phyloP scores from a whole-genome alignment of 257 asterid species.

The Solanum megistacrolobum region DNA sequence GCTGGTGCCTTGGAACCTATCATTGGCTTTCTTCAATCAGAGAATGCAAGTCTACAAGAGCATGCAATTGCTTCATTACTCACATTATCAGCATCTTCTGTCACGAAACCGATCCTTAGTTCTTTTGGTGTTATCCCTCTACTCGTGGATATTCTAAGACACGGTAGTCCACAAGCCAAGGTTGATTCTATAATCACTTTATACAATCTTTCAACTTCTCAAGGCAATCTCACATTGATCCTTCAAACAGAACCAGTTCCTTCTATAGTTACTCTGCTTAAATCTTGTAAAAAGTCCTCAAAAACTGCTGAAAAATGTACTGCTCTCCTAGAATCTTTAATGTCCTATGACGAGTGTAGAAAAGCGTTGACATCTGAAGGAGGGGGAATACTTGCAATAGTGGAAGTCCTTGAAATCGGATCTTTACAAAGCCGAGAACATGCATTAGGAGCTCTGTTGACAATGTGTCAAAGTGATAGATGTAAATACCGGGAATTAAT shows the following conservation, averaged over 20 bases:
- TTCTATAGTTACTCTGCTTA: constrained; percentile 44
- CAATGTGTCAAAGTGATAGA: constrained; percentile 67
- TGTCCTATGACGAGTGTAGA: constrained; percentile 66
- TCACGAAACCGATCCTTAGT: constrained; percentile 64
- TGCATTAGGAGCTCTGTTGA: constrained; percentile 71
- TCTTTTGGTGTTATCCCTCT: constrained; percentile 81
- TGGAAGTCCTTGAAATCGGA: constrained; percentile 77
- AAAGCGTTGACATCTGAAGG: constrained; percentile 50
- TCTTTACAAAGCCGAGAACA: constrained; percentile 71
- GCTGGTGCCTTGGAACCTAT: constrained; percentile 83
- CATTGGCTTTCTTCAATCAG: constrained; percentile 54
- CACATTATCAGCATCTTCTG: constrained; percentile 79
- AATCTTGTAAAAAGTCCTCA: constrained; percentile 56
- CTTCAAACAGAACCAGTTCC: constrained; percentile 58
- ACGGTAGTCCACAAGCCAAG: constrained; percentile 57
- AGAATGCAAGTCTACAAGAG: constrained; percentile 43
- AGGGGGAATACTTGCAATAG: constrained; percentile 84
- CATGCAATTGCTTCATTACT: constrained; percentile 82
- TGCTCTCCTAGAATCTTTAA: constrained; percentile 57
- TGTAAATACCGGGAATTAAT: constrained; percentile 66
- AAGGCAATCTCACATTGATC: constrained; percentile 41
- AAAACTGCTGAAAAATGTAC: constrained; percentile 63
- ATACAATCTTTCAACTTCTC: constrained; percentile 65
- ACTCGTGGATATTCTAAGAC: constrained; percentile 41
- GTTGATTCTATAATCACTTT: constrained; percentile 76